phyloP scores from a whole-genome alignment of 176 grass and related monocot genomes.

The Aegilops sharonensis region DNA sequence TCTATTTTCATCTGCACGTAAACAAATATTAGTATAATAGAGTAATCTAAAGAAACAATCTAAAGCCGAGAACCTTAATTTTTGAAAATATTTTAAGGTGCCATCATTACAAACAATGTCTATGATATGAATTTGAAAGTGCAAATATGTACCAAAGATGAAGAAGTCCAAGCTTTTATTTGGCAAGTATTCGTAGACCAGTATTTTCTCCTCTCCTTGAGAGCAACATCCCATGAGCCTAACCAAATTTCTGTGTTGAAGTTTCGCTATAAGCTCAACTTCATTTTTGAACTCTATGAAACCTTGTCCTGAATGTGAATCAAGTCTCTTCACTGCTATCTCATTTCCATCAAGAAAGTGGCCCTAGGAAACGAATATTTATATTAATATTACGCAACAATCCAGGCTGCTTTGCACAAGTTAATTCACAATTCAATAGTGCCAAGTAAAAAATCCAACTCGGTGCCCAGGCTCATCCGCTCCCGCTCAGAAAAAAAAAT shows the following conservation, averaged over 20 bases:
- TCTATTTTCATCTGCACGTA: constrained; percentile 16
- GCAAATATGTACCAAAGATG: constrained; percentile 48
- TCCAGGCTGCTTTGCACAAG: background rate
- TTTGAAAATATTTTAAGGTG: background rate
- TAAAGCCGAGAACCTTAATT: background rate
- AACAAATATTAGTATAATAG: background rate
- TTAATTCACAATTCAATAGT: too few species aligned
- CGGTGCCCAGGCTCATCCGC: too few species aligned
- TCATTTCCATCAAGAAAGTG: background rate
- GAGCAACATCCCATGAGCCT: constrained; percentile 27
- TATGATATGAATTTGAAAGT: background rate
- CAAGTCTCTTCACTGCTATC: constrained; percentile 19
- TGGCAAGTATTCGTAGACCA: constrained; percentile 70
- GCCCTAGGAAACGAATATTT: background rate
- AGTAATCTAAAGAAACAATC: background rate
- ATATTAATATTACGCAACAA: background rate
- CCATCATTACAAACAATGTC: background rate
- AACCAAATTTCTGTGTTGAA: constrained; percentile 19
- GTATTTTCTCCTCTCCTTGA: constrained; percentile 49
- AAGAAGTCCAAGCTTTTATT: constrained; percentile 67
- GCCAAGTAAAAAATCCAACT: too few species aligned
- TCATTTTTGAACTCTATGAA: constrained; percentile 23
- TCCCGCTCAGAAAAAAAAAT: too few species aligned
- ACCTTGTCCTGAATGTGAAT: background rate
- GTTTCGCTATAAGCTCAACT: constrained; percentile 14